Percentiles rank a stretch among this genome's conserved stretches.
These are phyloP conservation scores for Phytophthora tubulina DNA, from an alignment of 352 stramenopile species.

Conservation along the genomic window DNA sequence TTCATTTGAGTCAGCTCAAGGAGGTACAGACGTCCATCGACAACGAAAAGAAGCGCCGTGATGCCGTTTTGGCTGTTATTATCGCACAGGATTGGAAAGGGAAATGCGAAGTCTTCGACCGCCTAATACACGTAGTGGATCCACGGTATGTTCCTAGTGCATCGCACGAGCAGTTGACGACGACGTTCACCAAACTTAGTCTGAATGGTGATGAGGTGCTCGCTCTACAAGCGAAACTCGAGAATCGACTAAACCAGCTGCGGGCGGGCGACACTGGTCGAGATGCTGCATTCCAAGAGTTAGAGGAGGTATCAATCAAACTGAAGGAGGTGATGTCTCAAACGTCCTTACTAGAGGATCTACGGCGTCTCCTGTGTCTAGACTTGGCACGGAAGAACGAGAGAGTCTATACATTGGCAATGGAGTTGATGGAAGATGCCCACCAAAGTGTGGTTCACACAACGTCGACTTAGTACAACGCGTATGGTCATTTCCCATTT, in stretches of 20 bases:
- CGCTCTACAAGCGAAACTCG: neutral
- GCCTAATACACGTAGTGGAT: neutral
- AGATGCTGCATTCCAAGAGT: neutral
- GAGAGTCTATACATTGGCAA: neutral
- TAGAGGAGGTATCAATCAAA: neutral
- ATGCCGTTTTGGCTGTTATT: slow-evolving; percentile 7
- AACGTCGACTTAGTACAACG: neutral
- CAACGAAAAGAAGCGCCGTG: neutral
- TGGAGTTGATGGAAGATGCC: neutral
- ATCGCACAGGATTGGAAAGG: neutral
- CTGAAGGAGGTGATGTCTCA: neutral
- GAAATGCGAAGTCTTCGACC: neutral
- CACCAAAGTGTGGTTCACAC: neutral
- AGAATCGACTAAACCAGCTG: neutral
- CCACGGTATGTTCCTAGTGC: neutral
- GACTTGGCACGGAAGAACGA: neutral
- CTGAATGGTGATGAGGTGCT: neutral
- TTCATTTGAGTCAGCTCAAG: neutral
- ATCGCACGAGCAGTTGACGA: neutral
- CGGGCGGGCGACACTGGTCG: neutral
- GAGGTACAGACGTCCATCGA: neutral
- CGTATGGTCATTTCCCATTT: neutral
- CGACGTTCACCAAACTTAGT: neutral
- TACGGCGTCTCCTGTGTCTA: neutral
- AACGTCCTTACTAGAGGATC: neutral